These are phyloP conservation scores for Lumnitzera littorea DNA, from an alignment of 345 rosid genomes.

Conservation along the genomic window DNA sequence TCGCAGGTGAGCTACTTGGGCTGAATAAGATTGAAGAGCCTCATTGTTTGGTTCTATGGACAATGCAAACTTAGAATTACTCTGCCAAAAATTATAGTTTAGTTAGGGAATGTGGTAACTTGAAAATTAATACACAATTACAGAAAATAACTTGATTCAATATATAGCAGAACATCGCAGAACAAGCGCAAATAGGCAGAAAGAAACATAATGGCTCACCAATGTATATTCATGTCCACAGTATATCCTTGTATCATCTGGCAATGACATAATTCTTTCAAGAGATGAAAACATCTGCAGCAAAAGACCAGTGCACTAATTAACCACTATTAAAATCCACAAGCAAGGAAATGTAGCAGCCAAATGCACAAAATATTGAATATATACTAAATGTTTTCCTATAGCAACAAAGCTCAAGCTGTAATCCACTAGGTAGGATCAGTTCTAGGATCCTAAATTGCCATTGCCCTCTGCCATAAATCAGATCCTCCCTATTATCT, in stretches of 20 bases:
- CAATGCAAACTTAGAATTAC: conserved; percentile 83
- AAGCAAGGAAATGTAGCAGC: not conserved
- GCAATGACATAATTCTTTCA: conserved; percentile 61
- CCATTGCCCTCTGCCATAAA: no score
- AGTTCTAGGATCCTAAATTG: no score
- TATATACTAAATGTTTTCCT: no score
- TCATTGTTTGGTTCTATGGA: conserved; percentile 88
- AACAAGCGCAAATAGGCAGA: no score
- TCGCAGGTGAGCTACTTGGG: conserved; percentile 66
- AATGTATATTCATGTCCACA: conserved; percentile 92
- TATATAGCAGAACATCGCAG: no score
- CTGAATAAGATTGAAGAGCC: conserved; percentile 74
- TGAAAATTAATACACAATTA: conserved; percentile 2
- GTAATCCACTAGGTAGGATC: no score
- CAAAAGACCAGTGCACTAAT: conserved; percentile 13
- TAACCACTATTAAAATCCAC: not conserved
- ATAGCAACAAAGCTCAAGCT: no score
- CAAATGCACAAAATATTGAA: not conserved
- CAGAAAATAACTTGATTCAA: not conserved
- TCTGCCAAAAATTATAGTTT: conserved; percentile 31
- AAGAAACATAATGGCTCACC: conserved; percentile 36
- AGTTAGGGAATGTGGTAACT: conserved; percentile 12
- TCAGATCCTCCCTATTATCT: no score
- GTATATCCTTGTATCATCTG: conserved; percentile 76
- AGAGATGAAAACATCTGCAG: conserved; percentile 85